These are phyloP conservation scores for Podospora fimiseda DNA, from an alignment of 495 filamentous ascomycete species.

Conservation along the genomic window DNA sequence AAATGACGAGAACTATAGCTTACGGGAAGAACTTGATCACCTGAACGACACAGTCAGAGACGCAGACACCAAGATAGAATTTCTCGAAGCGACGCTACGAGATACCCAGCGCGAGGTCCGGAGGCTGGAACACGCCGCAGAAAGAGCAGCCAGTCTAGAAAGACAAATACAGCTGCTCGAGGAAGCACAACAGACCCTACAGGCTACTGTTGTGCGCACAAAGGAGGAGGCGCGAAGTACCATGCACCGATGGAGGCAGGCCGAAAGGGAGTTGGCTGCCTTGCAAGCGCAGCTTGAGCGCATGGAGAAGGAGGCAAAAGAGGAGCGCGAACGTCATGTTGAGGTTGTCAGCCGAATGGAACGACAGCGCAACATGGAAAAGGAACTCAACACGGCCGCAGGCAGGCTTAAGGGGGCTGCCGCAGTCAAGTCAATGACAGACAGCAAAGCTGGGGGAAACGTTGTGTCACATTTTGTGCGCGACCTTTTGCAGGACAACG, in stretches of 20 bases:
- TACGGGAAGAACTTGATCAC: slow-evolving; percentile 75
- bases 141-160: slow-evolving; percentile 70
- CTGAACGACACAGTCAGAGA: slow-evolving; percentile 68
- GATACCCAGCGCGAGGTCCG: slow-evolving; percentile 70
- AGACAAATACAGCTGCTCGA: slow-evolving; percentile 71
- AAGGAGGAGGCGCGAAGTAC: slow-evolving; percentile 69
- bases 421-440: slow-evolving; percentile 54
- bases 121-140: slow-evolving; percentile 63
- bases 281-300: slow-evolving; percentile 82
- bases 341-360: slow-evolving; percentile 78
- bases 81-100: slow-evolving; percentile 64
- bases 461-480: slow-evolving; percentile 91
- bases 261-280: slow-evolving; percentile 64
- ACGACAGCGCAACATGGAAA: slow-evolving; percentile 65
- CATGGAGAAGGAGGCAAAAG: slow-evolving; percentile 76
- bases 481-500: slow-evolving; percentile 92
- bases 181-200: slow-evolving; percentile 66
- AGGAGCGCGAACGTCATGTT: slow-evolving; percentile 75
- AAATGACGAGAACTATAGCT: slow-evolving; percentile 69
- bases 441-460: slow-evolving; percentile 39
- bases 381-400: slow-evolving; percentile 68
- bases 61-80: slow-evolving; percentile 66
- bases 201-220: slow-evolving; percentile 55
- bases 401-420: slow-evolving; percentile 74
- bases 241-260: slow-evolving; percentile 72